Conservation (phyloP, 2,329 filamentous ascomycete genomes). For the Botrytis deweyae region DNA sequence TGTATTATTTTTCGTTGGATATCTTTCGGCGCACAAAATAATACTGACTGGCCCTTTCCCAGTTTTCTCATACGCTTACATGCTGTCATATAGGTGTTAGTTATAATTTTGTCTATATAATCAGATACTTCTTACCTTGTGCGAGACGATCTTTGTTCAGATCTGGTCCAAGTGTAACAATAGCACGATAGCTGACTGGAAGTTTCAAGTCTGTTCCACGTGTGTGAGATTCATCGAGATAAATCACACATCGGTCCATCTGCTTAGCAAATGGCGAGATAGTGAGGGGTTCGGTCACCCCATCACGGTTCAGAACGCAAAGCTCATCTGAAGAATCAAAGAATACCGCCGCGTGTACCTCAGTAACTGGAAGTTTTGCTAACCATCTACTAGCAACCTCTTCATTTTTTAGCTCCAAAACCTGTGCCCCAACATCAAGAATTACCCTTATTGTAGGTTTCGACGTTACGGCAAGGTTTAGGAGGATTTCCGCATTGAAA, state of each 20-base stretch:
- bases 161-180: conserved; percentile 63
- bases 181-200: conserved; percentile 58
- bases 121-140: conserved; percentile 15
- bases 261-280: conserved; percentile 58
- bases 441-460: conserved; percentile 54
- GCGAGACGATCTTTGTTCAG: conserved; percentile 61
- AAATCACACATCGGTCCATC: conserved; percentile 61
- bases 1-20: conserved; percentile 54
- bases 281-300: conserved; percentile 49
- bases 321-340: conserved; percentile 57
- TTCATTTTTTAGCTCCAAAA: conserved; percentile 62
- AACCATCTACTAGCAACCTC: conserved; percentile 57
- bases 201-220: conserved; percentile 67
- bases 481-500: conserved; percentile 44
- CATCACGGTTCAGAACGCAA: conserved; percentile 51
- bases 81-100: conserved; percentile 44
- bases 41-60: conserved; percentile 63
- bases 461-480: conserved; percentile 47
- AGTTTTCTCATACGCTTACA: conserved; percentile 73
- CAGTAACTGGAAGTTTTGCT: conserved; percentile 21
- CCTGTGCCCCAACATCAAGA: conserved; percentile 69
- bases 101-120: not conserved
- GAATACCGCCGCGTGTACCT: conserved; percentile 53
- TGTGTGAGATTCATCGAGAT: conserved; percentile 69
- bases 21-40: conserved; percentile 60